Evolutionary conservation across 2,329 filamentous ascomycete genomes (phyloP), one percentile per base, ranked within the genome.

Genomic region (Cercospora sojina): DNA sequence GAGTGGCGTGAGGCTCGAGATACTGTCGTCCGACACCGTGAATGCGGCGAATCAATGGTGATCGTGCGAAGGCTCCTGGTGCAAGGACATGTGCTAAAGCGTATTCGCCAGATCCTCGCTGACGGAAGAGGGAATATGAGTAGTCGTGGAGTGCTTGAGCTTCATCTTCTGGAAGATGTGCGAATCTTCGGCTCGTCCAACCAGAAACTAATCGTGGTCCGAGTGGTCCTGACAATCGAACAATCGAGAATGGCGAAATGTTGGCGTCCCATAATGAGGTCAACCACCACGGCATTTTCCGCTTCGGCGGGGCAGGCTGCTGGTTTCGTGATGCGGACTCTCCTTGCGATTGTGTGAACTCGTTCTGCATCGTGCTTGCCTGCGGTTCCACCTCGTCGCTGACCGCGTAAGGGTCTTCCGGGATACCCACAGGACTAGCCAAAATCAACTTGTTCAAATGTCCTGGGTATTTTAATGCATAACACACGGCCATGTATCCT

Each of bases 211-310:
- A 88, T 25, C 93, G 88, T 3, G 95, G 95, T 0, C 95, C 95
- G 0, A 99, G 82, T 0, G 95, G 95, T 0, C 95, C 95, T 1
- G 92, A 86, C 83, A 93, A 90, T 67, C 95, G 91, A 13, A 99
- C 88, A 58, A 99, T 83, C 71, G 90, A 94, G 79, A 99, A 99
- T 6, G 95, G 95, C 0, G 93, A 97, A 70, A 98, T 88, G 76
- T 99, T 99, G 72, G 93, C 91, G 72, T 99, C 95, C 95, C 95
- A 99, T 4, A 99, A 87, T 81, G 93, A 97, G 64, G 89, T 88
- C 20, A 98, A 83, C 93, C 94, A 97, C 78, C 90, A 88, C 0
- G 93, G 92, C 2, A 95, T 79, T 2, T 88, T 90, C 13, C 85
- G 82, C 20, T 84, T 81, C 0, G 87, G 85, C 0, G 85, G 79